Percentiles rank a stretch among this genome's conserved stretches.
Conservation (phyloP, 148 eudicot species). For the Rhododendron mucronatum region DNA sequence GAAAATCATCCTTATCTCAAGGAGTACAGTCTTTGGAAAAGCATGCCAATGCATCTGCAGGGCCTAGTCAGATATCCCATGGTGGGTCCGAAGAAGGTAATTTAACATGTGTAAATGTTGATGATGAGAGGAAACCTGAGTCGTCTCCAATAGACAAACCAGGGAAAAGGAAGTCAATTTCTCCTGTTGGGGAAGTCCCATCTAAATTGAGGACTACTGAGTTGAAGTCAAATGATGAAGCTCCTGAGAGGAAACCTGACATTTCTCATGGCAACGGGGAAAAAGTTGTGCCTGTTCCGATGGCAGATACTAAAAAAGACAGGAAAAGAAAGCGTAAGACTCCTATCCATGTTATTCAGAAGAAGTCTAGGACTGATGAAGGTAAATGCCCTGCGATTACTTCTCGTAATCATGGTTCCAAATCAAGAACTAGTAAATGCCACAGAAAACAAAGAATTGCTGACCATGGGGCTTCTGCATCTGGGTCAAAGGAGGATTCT, state of each 20-base stretch:
- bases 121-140: constrained; percentile 25
- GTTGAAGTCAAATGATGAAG: constrained; percentile 32
- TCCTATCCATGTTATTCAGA: constrained; percentile 24
- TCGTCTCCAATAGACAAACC: constrained; percentile 15
- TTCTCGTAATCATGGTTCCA: constrained; percentile 26
- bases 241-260: constrained; percentile 30
- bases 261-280: constrained; percentile 18
- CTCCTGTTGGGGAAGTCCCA: constrained; percentile 19
- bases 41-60: constrained; percentile 29
- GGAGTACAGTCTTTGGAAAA: constrained; percentile 18
- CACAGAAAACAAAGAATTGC: constrained; percentile 37
- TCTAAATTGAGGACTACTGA: constrained; percentile 28
- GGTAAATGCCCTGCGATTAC: constrained; percentile 27
- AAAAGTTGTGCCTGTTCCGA: constrained; percentile 22
- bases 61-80: constrained; percentile 29
- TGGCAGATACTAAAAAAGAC: constrained; percentile 21
- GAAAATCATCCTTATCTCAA: constrained; percentile 33
- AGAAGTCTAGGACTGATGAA: constrained; percentile 36
- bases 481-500: constrained; percentile 31
- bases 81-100: constrained; percentile 42
- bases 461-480: constrained; percentile 30
- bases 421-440: constrained; percentile 37
- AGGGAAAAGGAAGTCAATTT: constrained; percentile 26
- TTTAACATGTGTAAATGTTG: constrained; percentile 27
- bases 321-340: constrained; percentile 54